A percentile compares a stretch with the other conserved stretches of the same genome.
phyloP scores from a whole-genome alignment of 345 rosid genomes.

The Melaleuca alternifolia region DNA sequence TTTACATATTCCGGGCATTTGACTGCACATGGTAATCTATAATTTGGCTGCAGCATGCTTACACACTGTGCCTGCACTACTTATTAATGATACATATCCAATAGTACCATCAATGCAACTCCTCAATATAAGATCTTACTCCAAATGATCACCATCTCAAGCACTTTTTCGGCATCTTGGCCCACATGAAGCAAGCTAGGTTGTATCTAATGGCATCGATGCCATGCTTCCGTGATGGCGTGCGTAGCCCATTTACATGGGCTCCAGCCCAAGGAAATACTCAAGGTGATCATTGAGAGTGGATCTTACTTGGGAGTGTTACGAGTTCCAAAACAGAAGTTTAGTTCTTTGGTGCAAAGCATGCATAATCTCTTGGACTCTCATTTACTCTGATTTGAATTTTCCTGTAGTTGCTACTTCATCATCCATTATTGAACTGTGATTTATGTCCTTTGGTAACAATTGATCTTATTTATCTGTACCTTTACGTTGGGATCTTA shows the following conservation, averaged over 20 bases:
- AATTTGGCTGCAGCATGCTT: not conserved
- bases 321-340: not conserved
- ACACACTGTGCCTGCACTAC: not conserved
- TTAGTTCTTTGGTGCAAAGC: not conserved
- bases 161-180: not conserved
- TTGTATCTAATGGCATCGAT: not conserved
- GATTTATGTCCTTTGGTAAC: not conserved
- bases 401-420: not conserved
- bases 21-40: constrained; percentile 47
- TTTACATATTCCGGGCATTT: constrained; percentile 51
- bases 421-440: not conserved
- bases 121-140: not conserved
- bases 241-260: not conserved
- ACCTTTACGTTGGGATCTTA: not conserved
- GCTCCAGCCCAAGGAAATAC: not conserved
- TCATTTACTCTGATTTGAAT: not conserved
- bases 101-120: not conserved
- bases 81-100: not conserved
- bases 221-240: not conserved
- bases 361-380: not conserved
- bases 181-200: not conserved
- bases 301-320: not conserved
- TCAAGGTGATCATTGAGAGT: not conserved
- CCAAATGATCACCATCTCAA: not conserved
- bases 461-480: not conserved